Evolutionary conservation across 768 basidiomycete species (phyloP), one percentile per base, ranked within the genome.

Genomic region (Peribolospora kevripleyi): DNA sequence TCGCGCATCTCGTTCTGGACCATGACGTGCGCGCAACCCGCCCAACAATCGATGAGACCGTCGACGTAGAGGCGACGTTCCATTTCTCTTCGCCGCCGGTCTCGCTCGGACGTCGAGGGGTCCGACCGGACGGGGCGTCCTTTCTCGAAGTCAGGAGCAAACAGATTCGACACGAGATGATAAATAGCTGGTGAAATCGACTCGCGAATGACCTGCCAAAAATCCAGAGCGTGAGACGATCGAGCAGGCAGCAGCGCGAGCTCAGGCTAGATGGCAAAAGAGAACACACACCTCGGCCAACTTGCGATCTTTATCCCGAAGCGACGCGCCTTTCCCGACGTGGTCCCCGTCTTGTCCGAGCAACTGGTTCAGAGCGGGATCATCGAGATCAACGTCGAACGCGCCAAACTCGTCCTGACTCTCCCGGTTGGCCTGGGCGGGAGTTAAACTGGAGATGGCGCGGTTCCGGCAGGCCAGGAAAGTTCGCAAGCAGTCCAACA

Each of bases 381-480:
- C 81, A 53, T 75, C 68, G 36, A 78, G 70, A 54, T 80, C 76
- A 50, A 80, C 67, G 57, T 76, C 74, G 46, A 79, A 62, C 48
- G 70, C 68, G 11, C 73, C 76, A 59, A 77, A 86, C 53, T 80
- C 77, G 55, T 85, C 82, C 62, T 88, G 83, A 59, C 80, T 84
- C 57, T 85, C 84, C 61, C 76, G 75, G 48, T 72, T 73, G 43
- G 74, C 75, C 13, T 63, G 64, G 6, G 60, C 58, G 11, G 48
- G 58, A 42, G 63, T 63, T 41, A 57, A 49, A 54, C 55, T 14
- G 5, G 42, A 25, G 42, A 46, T 39, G 67, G 64, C 0, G 71
- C 48, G 14, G 59, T 50, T 45, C 56, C 38, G 7, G 73, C 14
- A 66, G 66, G 48, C 54, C 61, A 88, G 72, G 61, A 83, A 79